Conservation (phyloP, 1,284 basidiomycete species). For the Anthracocystis panici-leucophaei region DNA sequence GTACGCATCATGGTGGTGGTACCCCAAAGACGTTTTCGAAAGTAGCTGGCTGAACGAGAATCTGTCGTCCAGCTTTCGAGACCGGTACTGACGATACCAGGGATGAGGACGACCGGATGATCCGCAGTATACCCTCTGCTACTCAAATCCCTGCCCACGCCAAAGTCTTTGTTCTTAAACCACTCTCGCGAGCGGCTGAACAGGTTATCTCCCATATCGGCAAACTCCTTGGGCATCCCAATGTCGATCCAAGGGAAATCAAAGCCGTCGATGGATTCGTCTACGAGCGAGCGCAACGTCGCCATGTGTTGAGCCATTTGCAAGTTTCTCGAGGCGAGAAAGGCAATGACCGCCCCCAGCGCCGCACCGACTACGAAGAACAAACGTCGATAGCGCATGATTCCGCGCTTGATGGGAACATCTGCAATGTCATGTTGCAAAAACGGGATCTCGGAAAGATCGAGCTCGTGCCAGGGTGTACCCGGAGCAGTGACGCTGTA, state of each 20-base stretch:
- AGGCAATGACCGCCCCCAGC: constrained; percentile 56
- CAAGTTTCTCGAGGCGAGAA: constrained; percentile 45
- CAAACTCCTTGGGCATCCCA: constrained; percentile 63
- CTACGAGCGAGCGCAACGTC: constrained; percentile 49
- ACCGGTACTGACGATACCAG: constrained; percentile 67
- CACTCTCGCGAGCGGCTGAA: constrained; percentile 58
- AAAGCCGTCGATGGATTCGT: constrained; percentile 59
- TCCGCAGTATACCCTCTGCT: constrained; percentile 56
- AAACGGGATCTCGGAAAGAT: constrained; percentile 60
- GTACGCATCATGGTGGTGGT: constrained; percentile 81
- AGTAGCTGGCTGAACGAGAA: constrained; percentile 52
- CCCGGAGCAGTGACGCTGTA: constrained; percentile 58
- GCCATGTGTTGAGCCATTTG: constrained; percentile 58
- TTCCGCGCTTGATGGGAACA: constrained; percentile 33
- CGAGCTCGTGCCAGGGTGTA: constrained; percentile 64
- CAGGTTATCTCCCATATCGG: constrained; percentile 61
- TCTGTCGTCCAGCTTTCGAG: constrained; percentile 67
- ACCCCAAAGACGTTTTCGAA: constrained; percentile 67
- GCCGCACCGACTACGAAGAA: constrained; percentile 58
- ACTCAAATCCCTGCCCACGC: constrained; percentile 55
- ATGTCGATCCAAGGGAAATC: constrained; percentile 57
- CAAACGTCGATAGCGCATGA: constrained; percentile 58
- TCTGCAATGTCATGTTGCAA: constrained; percentile 40
- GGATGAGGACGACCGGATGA: constrained; percentile 67
- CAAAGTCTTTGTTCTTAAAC: constrained; percentile 66